Evolutionary conservation across 2,329 filamentous ascomycete genomes (phyloP), one percentile per base, ranked within the genome.

Genomic region (Madurella fahalii): DNA sequence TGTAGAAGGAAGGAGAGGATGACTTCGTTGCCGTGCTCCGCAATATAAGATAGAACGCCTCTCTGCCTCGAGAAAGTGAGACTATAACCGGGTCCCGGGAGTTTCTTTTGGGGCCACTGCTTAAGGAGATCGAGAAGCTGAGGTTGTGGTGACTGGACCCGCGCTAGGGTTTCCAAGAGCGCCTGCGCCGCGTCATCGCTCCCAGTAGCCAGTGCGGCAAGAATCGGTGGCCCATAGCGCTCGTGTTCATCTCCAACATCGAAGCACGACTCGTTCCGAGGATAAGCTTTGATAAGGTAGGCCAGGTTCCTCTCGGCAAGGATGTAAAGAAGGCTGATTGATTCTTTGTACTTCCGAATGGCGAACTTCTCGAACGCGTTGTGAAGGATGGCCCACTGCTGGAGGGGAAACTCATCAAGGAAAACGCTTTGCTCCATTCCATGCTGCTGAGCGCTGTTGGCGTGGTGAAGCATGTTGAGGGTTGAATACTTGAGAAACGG

Each of bases 401-500:
- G 15, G 2, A 52, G 44, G 8, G 48, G 34, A 32, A 55, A 54
- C 1, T 17, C 13, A 13, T 31, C 12, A 11, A 58, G 48, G 37
- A 54, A 58, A 4, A 5, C 9, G 1, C 9, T 5, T 16, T 58
- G 56, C 2, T 46, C 44, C 13, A 47, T 16, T 9, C 52, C 52
- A n/a, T 50, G 31, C 11, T 32, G 16, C 40, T 54, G 48, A 16
- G 56, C 48, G 32, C 40, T 34, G 37, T 58, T 51, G 9, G 75
- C 69, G 53, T 79, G 76, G 45, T 63, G 55, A 15, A 79, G 62
- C 9, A 77, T 40, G 50, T 74, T 67, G 5, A 63, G 57, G 15
- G 70, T 63, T 16, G 76, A 71, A 60, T 80, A 80, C 47, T 72
- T 57, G 5, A 82, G 64, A 44, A 83, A 78, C 1, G 77, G 73